Evolutionary conservation across 202 grass and related monocot species (phyloP).

Genomic region (Elaeis oleifera): DNA sequence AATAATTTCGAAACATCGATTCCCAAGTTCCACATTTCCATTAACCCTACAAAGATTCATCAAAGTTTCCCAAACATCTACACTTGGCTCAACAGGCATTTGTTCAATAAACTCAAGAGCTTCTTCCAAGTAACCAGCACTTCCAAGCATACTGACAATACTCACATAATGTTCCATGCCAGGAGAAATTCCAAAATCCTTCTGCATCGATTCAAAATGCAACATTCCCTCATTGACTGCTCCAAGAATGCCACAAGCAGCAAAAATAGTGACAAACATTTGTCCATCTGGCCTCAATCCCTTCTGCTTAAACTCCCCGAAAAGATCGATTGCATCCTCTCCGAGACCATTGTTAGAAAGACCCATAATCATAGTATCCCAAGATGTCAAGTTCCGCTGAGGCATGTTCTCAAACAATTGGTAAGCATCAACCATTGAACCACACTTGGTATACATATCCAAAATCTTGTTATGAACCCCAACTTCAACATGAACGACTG

Average conservation of each 20-base stretch:
- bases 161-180: slow-evolving; percentile 62
- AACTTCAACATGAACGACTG: slow-evolving; percentile 32
- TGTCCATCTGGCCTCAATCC: slow-evolving; percentile 48
- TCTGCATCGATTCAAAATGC: slow-evolving; percentile 92
- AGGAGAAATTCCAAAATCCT: slow-evolving; percentile 71
- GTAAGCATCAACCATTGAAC: slow-evolving; percentile 64
- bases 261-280: slow-evolving; percentile 64
- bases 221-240: slow-evolving; percentile 88
- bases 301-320: slow-evolving; percentile 49
- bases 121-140: slow-evolving; percentile 78
- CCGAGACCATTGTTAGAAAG: slow-evolving; percentile 69
- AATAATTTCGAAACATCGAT: slow-evolving; percentile 51
- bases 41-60: slow-evolving; percentile 77
- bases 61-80: slow-evolving; percentile 76
- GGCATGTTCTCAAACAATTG: slow-evolving; percentile 63
- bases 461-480: slow-evolving; percentile 69
- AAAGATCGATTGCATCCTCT: slow-evolving; percentile 74
- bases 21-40: slow-evolving; percentile 66
- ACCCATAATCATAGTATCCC: slow-evolving; percentile 77
- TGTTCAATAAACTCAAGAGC: slow-evolving; percentile 75
- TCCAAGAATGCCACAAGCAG: slow-evolving; percentile 65
- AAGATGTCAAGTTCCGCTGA: slow-evolving; percentile 53
- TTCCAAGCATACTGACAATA: slow-evolving; percentile 84
- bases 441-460: slow-evolving; percentile 83
- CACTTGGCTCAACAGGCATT: slow-evolving; percentile 66